Evolutionary conservation across 2,329 filamentous ascomycete species (phyloP).

Genomic region (Diaporthe ampelina): DNA sequence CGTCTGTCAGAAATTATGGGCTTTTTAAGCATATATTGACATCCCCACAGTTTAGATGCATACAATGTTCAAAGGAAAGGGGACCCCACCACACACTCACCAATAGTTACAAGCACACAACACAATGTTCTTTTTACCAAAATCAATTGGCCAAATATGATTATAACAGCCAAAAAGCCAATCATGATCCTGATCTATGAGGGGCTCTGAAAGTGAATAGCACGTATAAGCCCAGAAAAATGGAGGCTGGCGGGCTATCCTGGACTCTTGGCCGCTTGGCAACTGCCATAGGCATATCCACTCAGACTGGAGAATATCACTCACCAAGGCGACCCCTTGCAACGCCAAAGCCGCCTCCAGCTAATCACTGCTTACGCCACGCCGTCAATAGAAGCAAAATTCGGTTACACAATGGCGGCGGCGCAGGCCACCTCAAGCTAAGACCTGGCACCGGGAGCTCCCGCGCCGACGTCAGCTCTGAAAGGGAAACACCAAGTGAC

Average conservation of each 20-base stretch:
- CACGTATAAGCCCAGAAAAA: background rate
- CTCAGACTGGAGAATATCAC: constrained; percentile 5
- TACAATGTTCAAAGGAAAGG: too few relatives aligned
- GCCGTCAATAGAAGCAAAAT: background rate
- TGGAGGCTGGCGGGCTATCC: constrained; percentile 8
- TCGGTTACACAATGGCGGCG: constrained; percentile 5
- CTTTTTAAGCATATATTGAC: too few relatives aligned
- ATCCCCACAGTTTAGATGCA: too few relatives aligned
- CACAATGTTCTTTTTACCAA: too few relatives aligned
- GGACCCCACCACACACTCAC: too few relatives aligned
- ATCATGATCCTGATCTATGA: background rate
- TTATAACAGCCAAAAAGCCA: background rate
- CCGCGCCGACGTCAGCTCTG: constrained; percentile 18
- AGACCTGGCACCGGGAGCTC: constrained; percentile 4
- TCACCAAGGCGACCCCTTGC: background rate
- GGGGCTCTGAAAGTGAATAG: background rate
- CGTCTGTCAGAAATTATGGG: too few relatives aligned
- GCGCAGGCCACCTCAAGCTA: background rate
- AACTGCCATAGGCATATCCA: background rate
- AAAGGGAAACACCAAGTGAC: background rate
- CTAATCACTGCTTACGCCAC: constrained; percentile 11
- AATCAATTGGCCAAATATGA: background rate
- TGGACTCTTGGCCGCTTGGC: constrained; percentile 21
- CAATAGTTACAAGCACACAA: too few relatives aligned
- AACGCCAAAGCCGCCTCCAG: background rate